Evolutionary conservation across 768 basidiomycete genomes (phyloP).

Genomic region (Suillus cothurnatus): DNA sequence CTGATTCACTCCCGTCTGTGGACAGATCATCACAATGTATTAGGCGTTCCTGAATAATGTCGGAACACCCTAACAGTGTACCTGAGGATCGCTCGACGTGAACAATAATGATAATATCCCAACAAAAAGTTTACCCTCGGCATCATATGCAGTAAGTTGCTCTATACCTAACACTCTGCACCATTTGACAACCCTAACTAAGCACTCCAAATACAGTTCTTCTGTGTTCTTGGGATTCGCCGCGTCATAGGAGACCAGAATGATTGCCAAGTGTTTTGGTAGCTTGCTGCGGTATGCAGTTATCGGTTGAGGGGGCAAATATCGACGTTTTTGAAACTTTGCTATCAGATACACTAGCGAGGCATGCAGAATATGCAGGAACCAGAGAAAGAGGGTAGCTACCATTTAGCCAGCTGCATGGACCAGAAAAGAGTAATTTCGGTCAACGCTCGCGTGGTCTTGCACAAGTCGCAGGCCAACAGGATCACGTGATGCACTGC

Average conservation of each 20-base stretch:
- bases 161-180: constrained; percentile 63
- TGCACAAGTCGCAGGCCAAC: neutral
- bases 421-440: neutral
- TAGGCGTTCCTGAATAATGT: constrained; percentile 44
- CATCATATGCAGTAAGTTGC: constrained; percentile 72
- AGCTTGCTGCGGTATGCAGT: constrained; percentile 53
- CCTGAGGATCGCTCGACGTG: constrained; percentile 35
- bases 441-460: neutral
- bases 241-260: constrained; percentile 52
- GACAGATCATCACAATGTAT: constrained; percentile 24
- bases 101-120: neutral
- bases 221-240: constrained; percentile 39
- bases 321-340: constrained; percentile 41
- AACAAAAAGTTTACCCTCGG: constrained; percentile 51
- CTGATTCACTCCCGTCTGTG: constrained; percentile 48
- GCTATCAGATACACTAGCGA: constrained; percentile 42
- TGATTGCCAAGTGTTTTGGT: constrained; percentile 68
- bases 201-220: constrained; percentile 51
- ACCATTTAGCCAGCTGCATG: constrained; percentile 37
- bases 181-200: constrained; percentile 58
- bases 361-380: constrained; percentile 62
- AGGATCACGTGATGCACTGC: constrained; percentile 32
- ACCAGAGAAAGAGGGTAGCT: constrained; percentile 47
- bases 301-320: constrained; percentile 49
- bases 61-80: constrained; percentile 40